phyloP scores from a whole-genome alignment of 352 stramenopile species.

The Peronospora farinosa region DNA sequence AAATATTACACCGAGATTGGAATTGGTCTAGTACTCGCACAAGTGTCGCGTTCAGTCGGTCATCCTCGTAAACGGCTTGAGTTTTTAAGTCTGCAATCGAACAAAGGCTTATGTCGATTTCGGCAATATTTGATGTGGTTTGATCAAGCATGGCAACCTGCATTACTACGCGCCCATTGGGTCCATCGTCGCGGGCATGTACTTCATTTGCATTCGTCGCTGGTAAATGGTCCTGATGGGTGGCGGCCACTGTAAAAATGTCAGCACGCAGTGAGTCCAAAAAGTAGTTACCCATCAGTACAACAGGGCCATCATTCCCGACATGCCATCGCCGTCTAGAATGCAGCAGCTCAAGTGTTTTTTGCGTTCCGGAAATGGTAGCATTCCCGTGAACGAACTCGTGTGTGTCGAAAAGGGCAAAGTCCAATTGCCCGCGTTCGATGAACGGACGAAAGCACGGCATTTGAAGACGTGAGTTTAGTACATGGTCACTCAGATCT shows the following conservation, averaged over 20 bases:
- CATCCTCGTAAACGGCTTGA: constrained; percentile 33
- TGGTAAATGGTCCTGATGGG: not conserved
- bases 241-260: constrained; percentile 41
- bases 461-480: constrained; percentile 55
- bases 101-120: constrained; percentile 44
- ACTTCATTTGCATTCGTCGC: not conserved
- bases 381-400: constrained; percentile 28
- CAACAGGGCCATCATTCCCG: constrained; percentile 44
- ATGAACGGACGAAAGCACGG: constrained; percentile 51
- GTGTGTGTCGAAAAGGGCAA: constrained; percentile 62
- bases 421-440: constrained; percentile 41
- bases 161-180: constrained; percentile 13
- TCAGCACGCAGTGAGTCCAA: constrained; percentile 69
- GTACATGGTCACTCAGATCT: constrained; percentile 66
- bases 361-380: constrained; percentile 6
- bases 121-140: constrained; percentile 37
- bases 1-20: not conserved
- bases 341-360: constrained; percentile 32
- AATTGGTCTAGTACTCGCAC: constrained; percentile 30
- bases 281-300: constrained; percentile 84
- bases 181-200: not conserved
- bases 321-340: constrained; percentile 32
- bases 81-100: constrained; percentile 17
- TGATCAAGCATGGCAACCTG: constrained; percentile 41
- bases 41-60: constrained; percentile 36